Evolutionary conservation across 768 basidiomycete genomes (phyloP), one percentile per base, ranked within the genome.

Genomic region (Boletus rubroflammeus): DNA sequence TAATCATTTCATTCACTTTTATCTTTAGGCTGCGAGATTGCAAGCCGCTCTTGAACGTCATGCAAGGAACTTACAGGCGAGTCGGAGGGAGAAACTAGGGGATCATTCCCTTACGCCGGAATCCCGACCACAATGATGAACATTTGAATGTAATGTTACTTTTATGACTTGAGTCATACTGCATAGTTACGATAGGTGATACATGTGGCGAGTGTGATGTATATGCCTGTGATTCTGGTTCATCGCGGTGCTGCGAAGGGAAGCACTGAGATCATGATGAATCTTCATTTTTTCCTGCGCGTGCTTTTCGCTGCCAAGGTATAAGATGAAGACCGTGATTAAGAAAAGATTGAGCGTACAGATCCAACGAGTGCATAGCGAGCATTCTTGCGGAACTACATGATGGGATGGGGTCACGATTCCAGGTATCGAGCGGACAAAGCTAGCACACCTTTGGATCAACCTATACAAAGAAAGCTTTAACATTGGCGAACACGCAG

Each of bases 381-480:
- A 51, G 88, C 81, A 69, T 93, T 93, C 69, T 86, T 85, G 70
- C 90, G 88, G 83, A 91, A 92, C 91, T 93, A 60, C 9, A 28
- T 55, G 39, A 50, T 41, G 29, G 42, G 44, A 41, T 52, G 17
- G 48, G 25, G 29, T 50, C 50, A 45, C 51, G 26, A 51, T 34
- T 43, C 15, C 49, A 35, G 5, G 14, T 21, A 55, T 17, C 5
- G 45, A 51, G 11, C 3, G 13, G 19, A 38, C 11, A 36, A 29
- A 6, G 28, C 15, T 34, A 58, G 63, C 75, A 57, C 61, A 90
- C 90, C 83, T 90, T 93, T 56, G 85, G 70, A 60, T 93, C 90
- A 67, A 93, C 85, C 90, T 93, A 62, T 3, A 21, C 2, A 53
- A 41, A 47, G 9, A 17, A 53, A 51, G 13, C 1, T 15, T 58